Base-by-base conservation (phyloP, 1,139 yeast genomes). In the Kluyveromyces marxianus region DNA sequence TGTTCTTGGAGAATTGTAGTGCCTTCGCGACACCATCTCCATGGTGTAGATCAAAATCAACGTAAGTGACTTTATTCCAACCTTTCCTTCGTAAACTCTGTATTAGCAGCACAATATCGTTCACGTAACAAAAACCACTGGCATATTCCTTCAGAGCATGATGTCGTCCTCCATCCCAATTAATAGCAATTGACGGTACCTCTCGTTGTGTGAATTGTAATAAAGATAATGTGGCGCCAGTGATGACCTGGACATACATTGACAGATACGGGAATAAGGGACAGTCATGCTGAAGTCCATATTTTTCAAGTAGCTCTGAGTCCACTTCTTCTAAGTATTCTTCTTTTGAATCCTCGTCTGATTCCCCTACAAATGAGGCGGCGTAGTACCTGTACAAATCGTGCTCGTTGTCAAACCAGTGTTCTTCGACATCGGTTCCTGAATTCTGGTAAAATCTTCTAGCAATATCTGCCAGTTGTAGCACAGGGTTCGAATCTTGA, bases 111-210 rank as follows among this genome's bases (percentile, higher is more conserved):
- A 77, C 81, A 4, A 81, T 72, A 57, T 84, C 94, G 54, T 84
- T 83, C 4, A 82, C 67, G 55, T 84, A 84, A 58, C 95, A 84
- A 56, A 81, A 84, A 3, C 95, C 95, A 10, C 84, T 71, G 1
- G 88, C 85, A 37, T 59, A 66, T 0, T 71, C 58, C 52, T 74
- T 75, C 36, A 65, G 68, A 4, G 83, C 81, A 61, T 84, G 95
- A 57, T 84, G 94, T 43, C 94, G 63, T 1, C 95, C 95, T 2
- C 94, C 95, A 55, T 78, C 77, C 90, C 90, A 84, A 56, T 83
- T 83, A 39, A 84, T 69, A 0, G 75, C 81, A 2, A 81, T 66
- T 4, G 63, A 56, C 26, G 54, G 53, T 8, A 2, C 35, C 8
- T 40, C 34, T 10, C 25, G 39, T 10, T 34, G 43, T 7, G 35